Evolutionary conservation across 139 green algal species (phyloP).

Genomic region (Marvania coccoides): DNA sequence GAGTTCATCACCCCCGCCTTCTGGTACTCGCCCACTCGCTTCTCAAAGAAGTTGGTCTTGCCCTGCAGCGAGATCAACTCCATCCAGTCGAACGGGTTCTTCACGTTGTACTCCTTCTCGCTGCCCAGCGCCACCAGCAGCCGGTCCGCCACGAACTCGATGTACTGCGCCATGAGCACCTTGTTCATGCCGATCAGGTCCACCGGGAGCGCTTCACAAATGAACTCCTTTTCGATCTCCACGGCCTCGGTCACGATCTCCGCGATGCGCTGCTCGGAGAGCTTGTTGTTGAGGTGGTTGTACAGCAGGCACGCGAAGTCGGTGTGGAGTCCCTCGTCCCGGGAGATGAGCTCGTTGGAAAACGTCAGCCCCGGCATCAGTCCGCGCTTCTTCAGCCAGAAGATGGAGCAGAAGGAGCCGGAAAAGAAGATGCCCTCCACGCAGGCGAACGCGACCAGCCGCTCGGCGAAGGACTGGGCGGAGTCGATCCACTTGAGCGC

Average conservation of each 20-base stretch:
- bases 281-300: conserved; percentile 75
- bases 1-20: conserved; percentile 79
- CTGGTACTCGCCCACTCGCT: conserved; percentile 90
- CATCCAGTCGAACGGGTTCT: conserved; percentile 97
- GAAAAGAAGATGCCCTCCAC: conserved; percentile 99
- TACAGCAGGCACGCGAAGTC: conserved; percentile 98
- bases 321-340: conserved; percentile 96
- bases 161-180: conserved; percentile 77
- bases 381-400: conserved; percentile 98
- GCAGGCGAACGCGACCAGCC: conserved; percentile 89
- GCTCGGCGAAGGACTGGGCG: conserved; percentile 70
- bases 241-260: conserved; percentile 88
- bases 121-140: conserved; percentile 82
- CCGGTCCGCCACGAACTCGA: conserved; percentile 95
- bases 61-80: conserved; percentile 85
- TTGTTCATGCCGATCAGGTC: conserved; percentile 86
- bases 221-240: conserved; percentile 91
- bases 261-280: conserved; percentile 46
- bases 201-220: conserved; percentile 81
- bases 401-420: conserved; percentile 96
- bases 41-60: conserved; percentile 98
- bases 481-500: conserved; percentile 90
- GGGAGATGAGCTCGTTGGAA: conserved; percentile 96
- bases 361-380: conserved; percentile 92
- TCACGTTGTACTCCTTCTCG: conserved; percentile 70